Base-by-base conservation (phyloP, 345 rosid genomes). In the Toxicodendron radicans region DNA sequence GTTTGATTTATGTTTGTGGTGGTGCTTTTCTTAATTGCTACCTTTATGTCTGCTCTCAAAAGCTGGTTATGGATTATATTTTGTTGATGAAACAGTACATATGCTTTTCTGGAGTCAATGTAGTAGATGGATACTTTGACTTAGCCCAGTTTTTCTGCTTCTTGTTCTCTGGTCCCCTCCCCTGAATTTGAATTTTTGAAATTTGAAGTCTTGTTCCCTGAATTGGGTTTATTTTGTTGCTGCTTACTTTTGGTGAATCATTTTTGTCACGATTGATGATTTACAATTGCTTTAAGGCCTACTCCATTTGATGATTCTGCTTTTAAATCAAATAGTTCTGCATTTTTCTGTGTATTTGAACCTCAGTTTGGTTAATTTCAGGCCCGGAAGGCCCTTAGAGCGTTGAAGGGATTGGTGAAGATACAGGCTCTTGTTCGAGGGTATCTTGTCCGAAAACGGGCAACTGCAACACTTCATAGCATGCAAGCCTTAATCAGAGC, bases 351-450 rank as follows among this genome's bases (percentile, higher is more conserved):
- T 11, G 32, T 71, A 17, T 45, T 38, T 59, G 60, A 18, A 16
- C 54, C 30, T 66, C 17, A 54, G 49, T 23, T n/a, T 11, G 3
- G 13, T 53, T 0, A 57, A 33, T 17, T 76, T 70, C 75, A 92
- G 97, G 89, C 97, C 14, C 81, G 96, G 69, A 92, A 88, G 79
- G 97, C 97, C 2, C 84, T 84, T 69, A 77, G 97, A 82, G 97
- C 96, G 2, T 77, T 92, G 73, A 90, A 83, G 76, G 94, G 94
- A 73, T 77, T 92, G 73, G 97, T 91, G 63, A 88, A 88, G 84
- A 63, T 92, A 35, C 97, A 92, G 70, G 97, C 97, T n/a, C 74
- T 88, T 8, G 91, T 92, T 32, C 82, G 97, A 79, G 97, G 97
- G 11, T 91, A 77, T 78, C 82, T 92, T 11, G 97, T 88, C 16